Percentiles rank a stretch among this genome's conserved stretches.
These are phyloP conservation scores for Litsea cubeba DNA, from an alignment of 164 flowering plant genomes.

Conservation along the genomic window DNA sequence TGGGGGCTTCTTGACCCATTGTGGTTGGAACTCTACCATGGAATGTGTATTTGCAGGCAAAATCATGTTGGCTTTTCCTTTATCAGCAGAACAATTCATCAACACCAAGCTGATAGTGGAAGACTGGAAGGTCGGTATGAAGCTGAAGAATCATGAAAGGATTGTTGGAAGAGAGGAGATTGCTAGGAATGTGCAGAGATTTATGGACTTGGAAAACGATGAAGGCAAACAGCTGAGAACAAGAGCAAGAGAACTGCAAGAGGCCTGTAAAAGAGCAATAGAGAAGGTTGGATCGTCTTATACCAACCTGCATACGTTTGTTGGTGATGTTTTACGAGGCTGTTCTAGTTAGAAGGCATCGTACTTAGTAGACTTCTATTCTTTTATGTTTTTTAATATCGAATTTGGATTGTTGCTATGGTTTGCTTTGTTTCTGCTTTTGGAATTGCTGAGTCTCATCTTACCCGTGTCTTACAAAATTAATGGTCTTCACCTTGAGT, in stretches of 20 bases:
- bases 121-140: conserved; percentile 54
- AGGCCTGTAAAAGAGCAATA: conserved; percentile 3
- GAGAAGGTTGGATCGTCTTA: neutral
- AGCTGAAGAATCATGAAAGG: conserved; percentile 15
- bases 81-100: conserved; percentile 37
- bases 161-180: conserved; percentile 4
- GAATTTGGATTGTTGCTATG: too few relatives aligned
- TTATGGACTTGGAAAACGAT: conserved; percentile 8
- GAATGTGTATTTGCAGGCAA: conserved; percentile 48
- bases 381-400: too few relatives aligned
- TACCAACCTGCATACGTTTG: neutral
- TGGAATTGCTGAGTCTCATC: too few relatives aligned
- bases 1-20: conserved; percentile 68
- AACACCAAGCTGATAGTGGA: conserved; percentile 45
- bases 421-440: too few relatives aligned
- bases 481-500: too few relatives aligned
- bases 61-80: conserved; percentile 55
- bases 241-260: conserved; percentile 6
- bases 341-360: neutral
- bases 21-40: conserved; percentile 61
- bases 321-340: neutral
- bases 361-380: too few relatives aligned
- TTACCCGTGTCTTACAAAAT: too few relatives aligned
- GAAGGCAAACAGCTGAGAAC: conserved; percentile 10
- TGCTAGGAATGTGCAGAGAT: neutral